Percentiles rank a stretch among this genome's conserved stretches.
phyloP scores from a whole-genome alignment of 768 basidiomycete genomes.

The Terana coerulea region DNA sequence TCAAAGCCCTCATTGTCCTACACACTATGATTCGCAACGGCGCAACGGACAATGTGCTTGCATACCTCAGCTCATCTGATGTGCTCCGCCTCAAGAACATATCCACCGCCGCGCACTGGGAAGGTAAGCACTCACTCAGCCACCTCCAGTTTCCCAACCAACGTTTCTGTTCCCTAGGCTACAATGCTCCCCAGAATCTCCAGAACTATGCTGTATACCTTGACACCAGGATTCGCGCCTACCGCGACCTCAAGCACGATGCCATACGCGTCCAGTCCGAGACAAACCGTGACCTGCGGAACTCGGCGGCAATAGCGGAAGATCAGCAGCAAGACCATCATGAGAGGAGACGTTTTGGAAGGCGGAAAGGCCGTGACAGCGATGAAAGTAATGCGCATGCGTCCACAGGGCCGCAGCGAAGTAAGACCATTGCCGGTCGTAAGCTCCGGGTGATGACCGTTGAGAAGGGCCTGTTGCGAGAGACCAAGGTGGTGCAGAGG shows the following conservation, averaged over 20 bases:
- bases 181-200: conserved; percentile 80
- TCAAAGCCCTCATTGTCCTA: conserved; percentile 93
- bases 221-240: conserved; percentile 83
- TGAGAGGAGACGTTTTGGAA: conserved; percentile 25
- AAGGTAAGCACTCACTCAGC: conserved; percentile 50
- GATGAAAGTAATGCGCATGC: conserved; percentile 30
- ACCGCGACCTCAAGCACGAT: conserved; percentile 90
- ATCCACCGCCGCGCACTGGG: conserved; percentile 71
- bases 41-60: conserved; percentile 89
- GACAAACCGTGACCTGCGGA: conserved; percentile 80
- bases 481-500: conserved; percentile 86
- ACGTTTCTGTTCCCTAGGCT: conserved; percentile 47
- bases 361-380: conserved; percentile 17
- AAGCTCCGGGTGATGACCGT: conserved; percentile 90
- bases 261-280: conserved; percentile 92
- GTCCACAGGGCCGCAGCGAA: conserved; percentile 33
- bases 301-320: conserved; percentile 60
- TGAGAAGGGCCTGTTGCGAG: conserved; percentile 91
- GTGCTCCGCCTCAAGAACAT: conserved; percentile 82
- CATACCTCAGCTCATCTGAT: conserved; percentile 77
- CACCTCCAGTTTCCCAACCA: background rate
- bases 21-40: conserved; percentile 98
- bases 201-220: conserved; percentile 86
- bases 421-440: conserved; percentile 76
- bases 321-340: conserved; percentile 30